A percentile compares a stretch with the other conserved stretches of the same genome.
phyloP scores from a whole-genome alignment of 495 filamentous ascomycete species.

The Lasiosphaeriaceae sp. region DNA sequence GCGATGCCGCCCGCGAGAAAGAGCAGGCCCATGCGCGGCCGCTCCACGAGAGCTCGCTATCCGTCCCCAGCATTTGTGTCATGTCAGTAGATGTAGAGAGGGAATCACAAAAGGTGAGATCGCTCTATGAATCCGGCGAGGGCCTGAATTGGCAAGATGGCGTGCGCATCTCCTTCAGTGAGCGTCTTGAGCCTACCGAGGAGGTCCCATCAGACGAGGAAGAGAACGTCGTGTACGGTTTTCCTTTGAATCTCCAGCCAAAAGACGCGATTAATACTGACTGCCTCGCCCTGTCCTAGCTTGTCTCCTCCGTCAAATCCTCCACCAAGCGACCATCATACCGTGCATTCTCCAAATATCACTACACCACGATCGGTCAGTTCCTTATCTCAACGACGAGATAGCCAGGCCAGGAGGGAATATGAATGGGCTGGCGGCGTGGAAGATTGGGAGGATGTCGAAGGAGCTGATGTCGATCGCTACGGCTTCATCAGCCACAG shows the following conservation, averaged over 20 bases:
- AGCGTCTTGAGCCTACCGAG: conserved; percentile 44
- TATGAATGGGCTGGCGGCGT: conserved; percentile 71
- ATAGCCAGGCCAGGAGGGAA: conserved; percentile 26
- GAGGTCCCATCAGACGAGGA: conserved; percentile 47
- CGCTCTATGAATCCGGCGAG: conserved; percentile 83
- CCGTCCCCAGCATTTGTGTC: conserved; percentile 45
- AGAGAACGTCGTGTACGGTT: conserved; percentile 50
- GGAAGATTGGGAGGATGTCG: conserved; percentile 92
- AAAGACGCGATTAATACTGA: conserved; percentile 17
- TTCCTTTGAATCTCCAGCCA: conserved; percentile 41
- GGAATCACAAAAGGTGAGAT: conserved; percentile 82
- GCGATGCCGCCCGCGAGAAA: conserved; percentile 6
- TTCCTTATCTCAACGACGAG: conserved; percentile 42
- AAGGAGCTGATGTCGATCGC: conserved; percentile 81
- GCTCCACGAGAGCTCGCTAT: conserved; percentile 14
- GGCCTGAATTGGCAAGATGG: conserved; percentile 56
- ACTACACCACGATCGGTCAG: conserved; percentile 30
- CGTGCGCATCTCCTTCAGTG: conserved; percentile 39
- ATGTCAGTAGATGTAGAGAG: conserved; percentile 78
- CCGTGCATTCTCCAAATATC: conserved; percentile 12
- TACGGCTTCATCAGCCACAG: conserved; percentile 85
- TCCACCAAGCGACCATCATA: conserved; percentile 13
- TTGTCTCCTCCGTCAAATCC: conserved; percentile 7
- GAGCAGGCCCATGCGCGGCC: background rate
- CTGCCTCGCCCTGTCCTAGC: background rate